A percentile compares a stretch with the other conserved stretches of the same genome.
phyloP scores from a whole-genome alignment of 495 filamentous ascomycete genomes.

The Hypoxylon fuscum region DNA sequence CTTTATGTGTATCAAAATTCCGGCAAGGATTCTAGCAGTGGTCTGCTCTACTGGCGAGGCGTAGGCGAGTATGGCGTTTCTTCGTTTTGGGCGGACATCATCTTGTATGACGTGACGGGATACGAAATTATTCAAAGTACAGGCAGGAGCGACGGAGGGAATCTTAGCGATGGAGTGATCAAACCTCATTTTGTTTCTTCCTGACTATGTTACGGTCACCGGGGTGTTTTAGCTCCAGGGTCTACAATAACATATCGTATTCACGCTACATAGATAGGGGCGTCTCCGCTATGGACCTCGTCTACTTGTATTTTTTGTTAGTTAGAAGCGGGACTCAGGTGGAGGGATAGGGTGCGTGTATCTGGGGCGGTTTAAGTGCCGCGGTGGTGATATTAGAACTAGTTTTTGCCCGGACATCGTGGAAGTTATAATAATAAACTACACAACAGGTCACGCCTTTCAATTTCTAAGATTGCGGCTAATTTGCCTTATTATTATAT shows the following conservation, averaged over 20 bases:
- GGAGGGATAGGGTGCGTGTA: conserved; percentile 13
- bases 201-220: conserved; percentile 1
- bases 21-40: conserved; percentile 23
- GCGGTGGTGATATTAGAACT: conserved; percentile 34
- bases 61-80: conserved; percentile 37
- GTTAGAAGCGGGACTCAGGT: conserved; percentile 21
- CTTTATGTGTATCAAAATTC: conserved; percentile 36
- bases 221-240: conserved; percentile 11
- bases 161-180: conserved; percentile 36
- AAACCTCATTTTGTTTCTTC: conserved; percentile 20
- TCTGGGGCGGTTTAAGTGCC: conserved; percentile 12
- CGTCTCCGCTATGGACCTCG: background rate
- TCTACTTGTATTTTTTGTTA: conserved; percentile 30
- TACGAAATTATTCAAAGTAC: conserved; percentile 39
- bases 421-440: conserved; percentile 34
- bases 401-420: conserved; percentile 16
- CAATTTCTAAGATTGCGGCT: background rate
- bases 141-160: conserved; percentile 32
- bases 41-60: conserved; percentile 29
- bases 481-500: background rate
- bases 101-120: conserved; percentile 40
- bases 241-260: conserved; percentile 21
- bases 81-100: conserved; percentile 39
- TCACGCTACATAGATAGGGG: background rate
- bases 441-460: conserved; percentile 15